Conservation (phyloP, 2,329 filamentous ascomycete species). For the Talaromyces sp. region DNA sequence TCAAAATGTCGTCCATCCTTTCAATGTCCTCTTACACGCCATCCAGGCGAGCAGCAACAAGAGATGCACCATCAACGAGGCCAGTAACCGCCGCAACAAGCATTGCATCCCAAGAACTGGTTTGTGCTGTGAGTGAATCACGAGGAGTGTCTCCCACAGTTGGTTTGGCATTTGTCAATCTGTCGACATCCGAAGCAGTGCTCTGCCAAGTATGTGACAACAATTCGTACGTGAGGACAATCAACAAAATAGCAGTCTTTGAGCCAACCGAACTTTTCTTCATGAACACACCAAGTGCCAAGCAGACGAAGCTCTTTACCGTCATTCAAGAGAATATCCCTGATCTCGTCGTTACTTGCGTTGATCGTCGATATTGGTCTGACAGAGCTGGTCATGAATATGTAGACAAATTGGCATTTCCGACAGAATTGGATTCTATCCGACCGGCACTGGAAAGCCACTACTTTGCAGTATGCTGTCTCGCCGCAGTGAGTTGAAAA, state of each 20-base stretch:
- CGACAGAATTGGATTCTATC: slow-evolving; percentile 72
- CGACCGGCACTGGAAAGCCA: slow-evolving; percentile 76
- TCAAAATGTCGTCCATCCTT: neutral
- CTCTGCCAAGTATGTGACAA: slow-evolving; percentile 90
- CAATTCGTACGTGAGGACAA: slow-evolving; percentile 81
- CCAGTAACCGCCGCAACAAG: slow-evolving; percentile 53
- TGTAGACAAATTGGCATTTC: slow-evolving; percentile 72
- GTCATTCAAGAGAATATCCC: slow-evolving; percentile 69
- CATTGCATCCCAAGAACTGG: slow-evolving; percentile 60
- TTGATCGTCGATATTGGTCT: slow-evolving; percentile 79
- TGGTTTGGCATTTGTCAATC: slow-evolving; percentile 80
- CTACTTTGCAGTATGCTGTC: slow-evolving; percentile 77
- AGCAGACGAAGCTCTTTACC: slow-evolving; percentile 66
- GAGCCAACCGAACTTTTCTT: slow-evolving; percentile 76
- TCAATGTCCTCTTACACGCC: neutral
- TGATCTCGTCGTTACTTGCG: slow-evolving; percentile 54
- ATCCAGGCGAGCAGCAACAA: neutral
- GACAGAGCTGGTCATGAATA: slow-evolving; percentile 72
- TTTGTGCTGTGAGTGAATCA: slow-evolving; percentile 86
- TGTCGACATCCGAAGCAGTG: slow-evolving; percentile 75
- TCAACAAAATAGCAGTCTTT: slow-evolving; percentile 80
- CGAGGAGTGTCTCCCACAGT: slow-evolving; percentile 81
- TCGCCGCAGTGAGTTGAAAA: slow-evolving; percentile 64
- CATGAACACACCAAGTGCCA: slow-evolving; percentile 64
- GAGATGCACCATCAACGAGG: slow-evolving; percentile 16